These are phyloP conservation scores for Quercus robur DNA, from an alignment of 306 rosid species.

Conservation along the genomic window DNA sequence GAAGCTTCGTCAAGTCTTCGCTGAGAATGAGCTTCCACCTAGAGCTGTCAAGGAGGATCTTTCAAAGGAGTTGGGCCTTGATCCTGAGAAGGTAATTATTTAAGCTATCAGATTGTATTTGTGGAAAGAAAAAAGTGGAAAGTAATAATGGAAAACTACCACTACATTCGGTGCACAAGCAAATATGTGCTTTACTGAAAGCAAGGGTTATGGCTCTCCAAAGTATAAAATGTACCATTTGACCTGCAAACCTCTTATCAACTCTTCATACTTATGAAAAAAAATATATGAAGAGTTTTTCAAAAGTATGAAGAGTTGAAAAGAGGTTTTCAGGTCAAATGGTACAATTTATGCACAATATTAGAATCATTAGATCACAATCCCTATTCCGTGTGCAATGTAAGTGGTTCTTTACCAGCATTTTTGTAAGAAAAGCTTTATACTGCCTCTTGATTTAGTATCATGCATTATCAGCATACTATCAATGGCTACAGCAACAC, in stretches of 20 bases:
- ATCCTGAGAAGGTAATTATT: conserved; percentile 58
- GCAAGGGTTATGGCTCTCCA: not conserved
- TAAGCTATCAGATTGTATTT: conserved; percentile 5
- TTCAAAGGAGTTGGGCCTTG: conserved; percentile 81
- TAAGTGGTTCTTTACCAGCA: not conserved
- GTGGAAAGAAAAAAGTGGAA: not conserved
- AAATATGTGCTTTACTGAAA: not conserved
- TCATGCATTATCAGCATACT: not conserved
- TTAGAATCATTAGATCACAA: not conserved
- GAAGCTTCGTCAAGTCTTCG: conserved; percentile 85
- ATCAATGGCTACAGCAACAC: not conserved
- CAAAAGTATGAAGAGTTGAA: too few relatives aligned
- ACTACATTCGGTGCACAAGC: not conserved
- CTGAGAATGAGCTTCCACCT: conserved; percentile 80
- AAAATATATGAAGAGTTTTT: too few relatives aligned
- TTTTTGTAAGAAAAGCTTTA: not conserved
- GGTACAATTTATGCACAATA: not conserved
- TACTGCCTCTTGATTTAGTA: not conserved
- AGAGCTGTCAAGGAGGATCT: conserved; percentile 62
- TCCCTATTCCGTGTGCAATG: not conserved
- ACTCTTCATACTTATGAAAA: not conserved
- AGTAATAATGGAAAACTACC: not conserved
- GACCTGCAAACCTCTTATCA: not conserved
- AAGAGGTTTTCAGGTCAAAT: too few relatives aligned
- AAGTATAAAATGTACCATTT: not conserved